A percentile compares a stretch with the other conserved stretches of the same genome.
Evolutionary conservation across 257 asterid genomes (phyloP).

Genomic region (Cruciata laevipes): DNA sequence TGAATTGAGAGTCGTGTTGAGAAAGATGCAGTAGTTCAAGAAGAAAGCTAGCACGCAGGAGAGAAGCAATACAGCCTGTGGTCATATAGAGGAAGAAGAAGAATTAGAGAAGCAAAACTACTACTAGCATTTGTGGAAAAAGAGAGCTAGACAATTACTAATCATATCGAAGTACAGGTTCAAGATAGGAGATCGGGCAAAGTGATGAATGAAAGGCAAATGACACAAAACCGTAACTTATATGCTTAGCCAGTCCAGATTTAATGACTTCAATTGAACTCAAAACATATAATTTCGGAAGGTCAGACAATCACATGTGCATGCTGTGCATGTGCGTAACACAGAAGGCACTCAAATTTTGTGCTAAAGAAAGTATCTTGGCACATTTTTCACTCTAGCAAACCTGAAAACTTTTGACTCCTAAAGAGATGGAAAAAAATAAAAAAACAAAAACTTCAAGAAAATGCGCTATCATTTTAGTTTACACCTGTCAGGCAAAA

Average conservation of each 20-base stretch:
- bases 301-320: background rate
- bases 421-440: too few relatives aligned
- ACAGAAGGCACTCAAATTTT: too few relatives aligned
- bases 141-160: background rate
- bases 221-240: background rate
- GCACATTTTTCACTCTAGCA: too few relatives aligned
- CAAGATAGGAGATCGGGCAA: background rate
- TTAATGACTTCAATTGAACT: background rate
- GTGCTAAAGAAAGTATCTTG: too few relatives aligned
- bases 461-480: too few relatives aligned
- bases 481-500: too few relatives aligned
- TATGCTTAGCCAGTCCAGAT: background rate
- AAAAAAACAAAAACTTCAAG: too few relatives aligned
- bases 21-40: conserved; percentile 72
- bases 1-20: conserved; percentile 87
- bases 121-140: background rate
- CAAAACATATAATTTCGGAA: background rate
- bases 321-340: too few relatives aligned
- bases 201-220: background rate
- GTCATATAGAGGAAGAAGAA: conserved; percentile 14
- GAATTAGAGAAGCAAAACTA: conserved; percentile 6
- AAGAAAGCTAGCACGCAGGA: conserved; percentile 85
- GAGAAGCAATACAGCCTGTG: conserved; percentile 60
- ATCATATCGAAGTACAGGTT: background rate
- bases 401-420: too few relatives aligned